Base-by-base conservation (phyloP, 148 eudicot species). In the Rhododendron vialii region DNA sequence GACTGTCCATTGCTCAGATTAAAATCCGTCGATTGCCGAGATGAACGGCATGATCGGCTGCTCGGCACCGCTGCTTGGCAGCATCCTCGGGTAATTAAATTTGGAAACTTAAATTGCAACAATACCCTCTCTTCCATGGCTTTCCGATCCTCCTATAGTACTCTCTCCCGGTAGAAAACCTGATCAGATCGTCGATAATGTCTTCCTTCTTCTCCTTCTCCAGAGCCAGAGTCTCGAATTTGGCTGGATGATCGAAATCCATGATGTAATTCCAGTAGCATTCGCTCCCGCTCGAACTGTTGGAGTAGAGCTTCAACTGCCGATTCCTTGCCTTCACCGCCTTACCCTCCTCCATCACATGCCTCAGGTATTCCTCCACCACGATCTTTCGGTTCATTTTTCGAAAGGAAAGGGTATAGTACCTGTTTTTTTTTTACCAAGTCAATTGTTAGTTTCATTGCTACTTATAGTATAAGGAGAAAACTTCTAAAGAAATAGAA, bases 111-210 rank as follows among this genome's bases (percentile, higher is more conserved):
- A 59, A 59, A 59, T 59, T 59, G 65, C 65, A 18, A 7, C n/a
- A 59, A 80, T 93, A 93, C 18, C 95, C 94, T 0, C 95, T 87
- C 61, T 92, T 93, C 95, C 95, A 92, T 0, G 94, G 85, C 84
- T 84, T 92, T 1, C 95, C 95, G 12, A 93, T 91, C 75, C 74
- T 53, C 1, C 80, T n/a, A 82, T 93, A 93, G 67, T 78, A 93
- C 4, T 90, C 93, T 18, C 90, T 83, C 41, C 90, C 90, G 30
- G 89, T 89, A 33, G 65, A 59, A 59, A 93, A 93, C 2, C 84
- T 75, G 15, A 81, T 22, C 59, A 93, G 80, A 85, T 93, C 95
- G 11, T 90, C 87, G 1, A 92, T 82, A 78, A 93, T 90, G 1
- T 85, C 89, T 20, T 65, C 17, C 85, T 93, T 93, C 78, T 85